Evolutionary conservation across 768 basidiomycete genomes (phyloP).

Genomic region (Lentinula aciculospora): DNA sequence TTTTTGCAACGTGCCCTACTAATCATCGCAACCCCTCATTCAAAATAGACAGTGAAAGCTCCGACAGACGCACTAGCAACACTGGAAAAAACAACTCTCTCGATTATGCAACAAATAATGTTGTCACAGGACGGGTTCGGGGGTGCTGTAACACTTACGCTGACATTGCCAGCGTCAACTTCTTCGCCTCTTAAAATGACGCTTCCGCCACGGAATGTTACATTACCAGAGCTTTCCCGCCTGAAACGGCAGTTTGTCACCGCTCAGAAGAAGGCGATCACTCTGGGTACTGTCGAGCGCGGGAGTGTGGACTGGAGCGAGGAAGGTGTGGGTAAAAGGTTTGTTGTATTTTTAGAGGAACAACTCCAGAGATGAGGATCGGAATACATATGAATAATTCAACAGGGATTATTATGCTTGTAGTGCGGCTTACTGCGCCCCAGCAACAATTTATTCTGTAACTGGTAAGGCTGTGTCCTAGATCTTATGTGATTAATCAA

Average conservation of each 20-base stretch:
- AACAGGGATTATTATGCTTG: too few species aligned
- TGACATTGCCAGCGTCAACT: conserved; percentile 28
- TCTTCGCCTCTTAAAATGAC: conserved; percentile 38
- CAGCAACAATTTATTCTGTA: too few species aligned
- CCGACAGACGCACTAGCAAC: conserved; percentile 84
- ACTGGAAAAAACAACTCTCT: conserved; percentile 73
- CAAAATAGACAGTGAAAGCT: conserved; percentile 59
- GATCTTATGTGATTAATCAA: too few species aligned
- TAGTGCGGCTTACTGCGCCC: too few species aligned
- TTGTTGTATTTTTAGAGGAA: conserved; percentile 68
- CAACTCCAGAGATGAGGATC: conserved; percentile 20
- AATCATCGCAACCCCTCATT: background rate
- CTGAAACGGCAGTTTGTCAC: conserved; percentile 89
- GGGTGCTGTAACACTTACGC: conserved; percentile 36
- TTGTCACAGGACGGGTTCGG: conserved; percentile 51
- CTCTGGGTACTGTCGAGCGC: conserved; percentile 73
- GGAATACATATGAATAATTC: too few species aligned
- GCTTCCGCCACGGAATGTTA: conserved; percentile 67
- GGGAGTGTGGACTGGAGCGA: conserved; percentile 76
- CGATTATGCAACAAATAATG: conserved; percentile 69
- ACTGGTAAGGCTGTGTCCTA: too few species aligned
- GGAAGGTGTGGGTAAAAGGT: conserved; percentile 62
- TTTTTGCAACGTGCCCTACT: background rate
- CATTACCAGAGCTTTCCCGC: conserved; percentile 84
- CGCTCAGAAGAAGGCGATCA: conserved; percentile 85